These are phyloP conservation scores for Elymus sibiricus DNA, from an alignment of 176 grass and related monocot species.

Conservation along the genomic window DNA sequence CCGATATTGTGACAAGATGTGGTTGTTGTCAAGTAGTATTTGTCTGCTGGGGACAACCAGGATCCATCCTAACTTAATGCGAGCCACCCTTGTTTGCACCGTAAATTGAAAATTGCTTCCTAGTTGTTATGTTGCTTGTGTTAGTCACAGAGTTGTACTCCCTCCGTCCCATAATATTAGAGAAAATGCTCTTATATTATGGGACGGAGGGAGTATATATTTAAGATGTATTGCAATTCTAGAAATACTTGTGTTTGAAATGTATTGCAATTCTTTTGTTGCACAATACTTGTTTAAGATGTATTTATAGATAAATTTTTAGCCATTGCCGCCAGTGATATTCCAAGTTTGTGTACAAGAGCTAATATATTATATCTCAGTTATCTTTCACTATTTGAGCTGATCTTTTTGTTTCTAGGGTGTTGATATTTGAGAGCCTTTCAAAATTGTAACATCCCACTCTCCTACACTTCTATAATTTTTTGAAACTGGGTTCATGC, in stretches of 20 bases:
- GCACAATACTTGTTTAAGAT: not conserved
- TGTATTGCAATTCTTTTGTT: not conserved
- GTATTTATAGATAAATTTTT: not conserved
- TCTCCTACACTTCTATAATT: not conserved
- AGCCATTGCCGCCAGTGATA: not conserved
- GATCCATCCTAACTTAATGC: not conserved
- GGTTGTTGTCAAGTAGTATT: not conserved
- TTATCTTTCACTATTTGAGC: not conserved
- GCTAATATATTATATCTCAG: not conserved
- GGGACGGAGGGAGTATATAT: too few relatives aligned
- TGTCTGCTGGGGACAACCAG: not conserved
- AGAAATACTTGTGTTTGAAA: not conserved
- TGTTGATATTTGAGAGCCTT: not conserved
- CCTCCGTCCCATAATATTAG: too few relatives aligned
- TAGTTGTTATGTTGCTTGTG: not conserved
- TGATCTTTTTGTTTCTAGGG: not conserved
- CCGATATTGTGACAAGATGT: not conserved
- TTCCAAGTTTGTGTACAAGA: not conserved
- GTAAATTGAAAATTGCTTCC: not conserved
- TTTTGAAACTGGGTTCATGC: not conserved
- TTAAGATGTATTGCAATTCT: too few relatives aligned
- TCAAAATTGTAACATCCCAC: not conserved
- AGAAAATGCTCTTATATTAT: too few relatives aligned
- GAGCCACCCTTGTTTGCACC: not conserved
- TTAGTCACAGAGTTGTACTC: not conserved